Evolutionary conservation across 2,329 filamentous ascomycete genomes (phyloP).

Genomic region (Rhynchosporium agropyri): DNA sequence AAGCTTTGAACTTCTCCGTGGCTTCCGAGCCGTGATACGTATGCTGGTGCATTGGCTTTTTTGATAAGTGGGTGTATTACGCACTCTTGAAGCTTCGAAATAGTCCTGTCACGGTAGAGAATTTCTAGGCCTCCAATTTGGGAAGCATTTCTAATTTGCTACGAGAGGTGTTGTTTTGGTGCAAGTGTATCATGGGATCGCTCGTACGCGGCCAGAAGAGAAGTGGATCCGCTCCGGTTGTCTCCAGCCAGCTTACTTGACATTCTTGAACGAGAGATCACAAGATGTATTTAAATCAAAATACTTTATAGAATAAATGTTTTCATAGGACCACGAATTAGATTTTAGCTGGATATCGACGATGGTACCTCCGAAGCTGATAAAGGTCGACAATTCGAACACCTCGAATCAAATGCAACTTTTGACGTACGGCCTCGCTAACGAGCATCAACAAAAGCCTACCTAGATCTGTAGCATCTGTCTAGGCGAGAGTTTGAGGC

Average conservation of each 20-base stretch:
- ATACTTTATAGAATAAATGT: too few relatives aligned
- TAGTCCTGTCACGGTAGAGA: background rate
- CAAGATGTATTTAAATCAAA: too few relatives aligned
- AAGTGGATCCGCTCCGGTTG: background rate
- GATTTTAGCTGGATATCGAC: too few relatives aligned
- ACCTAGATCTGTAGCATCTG: too few relatives aligned
- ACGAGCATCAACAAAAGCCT: too few relatives aligned
- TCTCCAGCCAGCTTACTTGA: background rate
- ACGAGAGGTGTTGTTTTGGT: background rate
- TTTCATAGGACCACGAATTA: too few relatives aligned
- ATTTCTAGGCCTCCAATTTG: background rate
- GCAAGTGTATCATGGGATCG: conserved; percentile 3
- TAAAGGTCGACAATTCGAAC: too few relatives aligned
- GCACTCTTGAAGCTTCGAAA: background rate
- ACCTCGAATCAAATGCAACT: too few relatives aligned
- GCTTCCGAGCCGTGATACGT: background rate
- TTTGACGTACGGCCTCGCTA: too few relatives aligned
- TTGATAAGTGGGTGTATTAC: too few relatives aligned
- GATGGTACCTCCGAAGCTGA: too few relatives aligned
- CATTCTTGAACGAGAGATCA: background rate
- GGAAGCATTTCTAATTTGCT: background rate
- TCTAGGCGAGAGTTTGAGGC: too few relatives aligned
- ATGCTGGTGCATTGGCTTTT: background rate
- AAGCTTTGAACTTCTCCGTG: background rate
- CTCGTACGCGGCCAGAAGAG: background rate